A percentile compares a stretch with the other conserved stretches of the same genome.
Conservation (phyloP, 257 asterid species). For the Ilex aquifolium region DNA sequence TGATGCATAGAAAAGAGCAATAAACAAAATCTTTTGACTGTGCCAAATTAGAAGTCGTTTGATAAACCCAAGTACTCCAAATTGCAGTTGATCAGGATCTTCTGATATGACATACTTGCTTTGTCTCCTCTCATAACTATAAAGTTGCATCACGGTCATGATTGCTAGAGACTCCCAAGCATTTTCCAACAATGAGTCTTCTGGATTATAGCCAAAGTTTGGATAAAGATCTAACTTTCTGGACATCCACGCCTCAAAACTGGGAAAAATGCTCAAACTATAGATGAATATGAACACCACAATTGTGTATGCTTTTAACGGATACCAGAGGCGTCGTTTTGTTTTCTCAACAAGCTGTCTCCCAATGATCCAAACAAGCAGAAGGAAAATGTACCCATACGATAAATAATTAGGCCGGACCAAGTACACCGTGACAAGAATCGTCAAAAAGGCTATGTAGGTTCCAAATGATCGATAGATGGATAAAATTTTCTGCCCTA, state of each 20-base stretch:
- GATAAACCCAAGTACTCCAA: slow-evolving; percentile 74
- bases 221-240: slow-evolving; percentile 48
- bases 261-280: slow-evolving; percentile 70
- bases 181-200: slow-evolving; percentile 64
- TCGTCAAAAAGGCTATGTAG: slow-evolving; percentile 85
- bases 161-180: slow-evolving; percentile 91
- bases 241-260: slow-evolving; percentile 82
- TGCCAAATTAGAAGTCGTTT: slow-evolving; percentile 90
- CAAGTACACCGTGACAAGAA: slow-evolving; percentile 77
- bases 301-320: slow-evolving; percentile 79
- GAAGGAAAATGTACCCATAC: slow-evolving; percentile 88
- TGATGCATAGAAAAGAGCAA: slow-evolving; percentile 80
- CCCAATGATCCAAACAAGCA: slow-evolving; percentile 91
- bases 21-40: slow-evolving; percentile 73
- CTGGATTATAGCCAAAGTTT: slow-evolving; percentile 65
- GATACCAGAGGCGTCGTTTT: slow-evolving; percentile 89
- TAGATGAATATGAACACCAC: slow-evolving; percentile 68
- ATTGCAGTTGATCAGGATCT: slow-evolving; percentile 46
- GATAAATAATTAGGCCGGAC: slow-evolving; percentile 83
- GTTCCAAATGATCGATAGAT: slow-evolving; percentile 90
- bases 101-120: slow-evolving; percentile 59
- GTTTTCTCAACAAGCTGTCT: slow-evolving; percentile 89
- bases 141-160: slow-evolving; percentile 93
- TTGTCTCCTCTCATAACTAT: slow-evolving; percentile 96
- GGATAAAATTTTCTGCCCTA: slow-evolving; percentile 79